phyloP scores from a whole-genome alignment of 2,329 filamentous ascomycete genomes.

The Fusarium tupiense region DNA sequence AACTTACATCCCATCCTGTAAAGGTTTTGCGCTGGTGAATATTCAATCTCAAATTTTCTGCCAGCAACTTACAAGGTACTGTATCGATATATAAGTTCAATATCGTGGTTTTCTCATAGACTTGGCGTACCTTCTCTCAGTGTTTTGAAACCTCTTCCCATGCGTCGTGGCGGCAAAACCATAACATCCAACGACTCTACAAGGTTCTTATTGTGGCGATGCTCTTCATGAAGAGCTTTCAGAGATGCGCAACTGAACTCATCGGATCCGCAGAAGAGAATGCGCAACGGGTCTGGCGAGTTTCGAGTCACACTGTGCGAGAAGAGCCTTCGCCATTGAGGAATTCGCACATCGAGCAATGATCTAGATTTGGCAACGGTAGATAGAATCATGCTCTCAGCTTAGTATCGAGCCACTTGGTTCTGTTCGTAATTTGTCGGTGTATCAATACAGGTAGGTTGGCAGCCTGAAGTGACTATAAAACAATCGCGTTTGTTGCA shows the following conservation, averaged over 20 bases:
- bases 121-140: constrained; percentile 68
- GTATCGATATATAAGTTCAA: background rate
- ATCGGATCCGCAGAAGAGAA: constrained; percentile 96
- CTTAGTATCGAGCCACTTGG: background rate
- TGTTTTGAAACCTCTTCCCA: constrained; percentile 77
- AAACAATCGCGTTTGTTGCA: constrained; percentile 48
- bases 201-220: constrained; percentile 58
- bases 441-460: background rate
- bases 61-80: constrained; percentile 80
- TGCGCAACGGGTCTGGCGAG: constrained; percentile 71
- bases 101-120: background rate
- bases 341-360: constrained; percentile 9
- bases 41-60: constrained; percentile 69
- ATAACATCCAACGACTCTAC: constrained; percentile 87
- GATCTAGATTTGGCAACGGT: constrained; percentile 7
- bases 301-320: constrained; percentile 26
- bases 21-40: constrained; percentile 85
- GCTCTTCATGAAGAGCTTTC: constrained; percentile 71
- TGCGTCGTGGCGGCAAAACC: constrained; percentile 80
- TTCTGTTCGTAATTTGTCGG: background rate
- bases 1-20: constrained; percentile 77
- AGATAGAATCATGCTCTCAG: constrained; percentile 31
- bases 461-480: background rate
- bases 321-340: constrained; percentile 24
- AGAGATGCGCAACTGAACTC: constrained; percentile 86